Evolutionary conservation across 192 early-diverging fungal genomes (phyloP).

Genomic region (Paraglomus brasilianum): DNA sequence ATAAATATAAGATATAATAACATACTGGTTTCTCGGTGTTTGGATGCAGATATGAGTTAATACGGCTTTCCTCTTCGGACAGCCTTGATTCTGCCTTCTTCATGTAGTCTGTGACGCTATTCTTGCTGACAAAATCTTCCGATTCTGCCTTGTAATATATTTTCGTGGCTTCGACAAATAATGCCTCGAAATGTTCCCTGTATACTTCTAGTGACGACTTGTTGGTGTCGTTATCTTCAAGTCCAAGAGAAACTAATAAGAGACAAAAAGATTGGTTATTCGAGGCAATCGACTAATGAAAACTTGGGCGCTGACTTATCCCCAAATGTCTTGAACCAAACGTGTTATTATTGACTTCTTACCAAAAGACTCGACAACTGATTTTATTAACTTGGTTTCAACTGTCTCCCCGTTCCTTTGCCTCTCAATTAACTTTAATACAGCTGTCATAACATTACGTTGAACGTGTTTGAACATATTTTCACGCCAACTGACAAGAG

Average conservation of each 20-base stretch:
- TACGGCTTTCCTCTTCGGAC: constrained; percentile 82
- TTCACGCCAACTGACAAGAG: constrained; percentile 85
- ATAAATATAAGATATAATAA: background rate
- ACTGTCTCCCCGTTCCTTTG: constrained; percentile 90
- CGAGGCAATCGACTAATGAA: background rate
- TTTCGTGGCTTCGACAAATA: constrained; percentile 77
- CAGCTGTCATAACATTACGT: constrained; percentile 68
- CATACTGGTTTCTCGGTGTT: constrained; percentile 67
- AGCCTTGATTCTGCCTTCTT: constrained; percentile 81
- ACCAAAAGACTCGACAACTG: constrained; percentile 90
- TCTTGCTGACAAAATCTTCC: constrained; percentile 87
- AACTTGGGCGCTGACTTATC: background rate
- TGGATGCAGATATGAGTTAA: constrained; percentile 84
- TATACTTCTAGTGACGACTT: constrained; percentile 88
- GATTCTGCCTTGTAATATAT: constrained; percentile 88
- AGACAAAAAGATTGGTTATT: background rate
- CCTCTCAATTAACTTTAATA: constrained; percentile 77
- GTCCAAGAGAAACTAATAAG: constrained; percentile 68
- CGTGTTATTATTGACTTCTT: constrained; percentile 28
- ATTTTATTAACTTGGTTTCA: constrained; percentile 81
- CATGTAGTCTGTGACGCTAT: constrained; percentile 94
- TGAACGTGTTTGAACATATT: constrained; percentile 70
- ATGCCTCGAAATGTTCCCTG: constrained; percentile 80
- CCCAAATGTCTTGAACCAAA: no score
- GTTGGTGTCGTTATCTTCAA: constrained; percentile 76